Evolutionary conservation across 768 basidiomycete species (phyloP), one percentile per base, ranked within the genome.

Genomic region (Solioccasus polychromus): DNA sequence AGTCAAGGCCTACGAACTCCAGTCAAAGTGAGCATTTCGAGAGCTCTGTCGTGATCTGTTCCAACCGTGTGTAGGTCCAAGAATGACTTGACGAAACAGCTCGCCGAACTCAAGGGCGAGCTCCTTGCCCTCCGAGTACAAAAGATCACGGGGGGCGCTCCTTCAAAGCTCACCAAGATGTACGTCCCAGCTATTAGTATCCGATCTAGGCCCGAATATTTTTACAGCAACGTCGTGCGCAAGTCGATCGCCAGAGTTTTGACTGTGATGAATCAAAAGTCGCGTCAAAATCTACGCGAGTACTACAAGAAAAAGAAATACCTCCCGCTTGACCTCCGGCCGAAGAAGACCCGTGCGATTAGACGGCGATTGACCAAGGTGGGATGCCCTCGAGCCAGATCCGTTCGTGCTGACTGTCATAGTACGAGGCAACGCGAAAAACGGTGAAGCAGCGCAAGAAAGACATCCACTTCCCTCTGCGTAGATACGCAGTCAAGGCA

Each of bases 301-400:
- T 92, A 84, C 78, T 97, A 97, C 89, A 95, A 95, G 80, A 73
- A 77, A 70, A 95, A 95, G 83, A 94, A 91, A 67, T 90, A 89
- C 74, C 75, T 90, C 55, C 96, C 96, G 53, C 92, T 98, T 57
- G 96, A 99, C 78, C 87, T 99, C 66, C 90, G 96, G 56, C 70
- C 83, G 55, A 99, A 98, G 87, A 94, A 87, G 85, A 99, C 96
- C 52, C 88, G 96, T 59, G 96, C 96, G 32, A 97, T 99, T 78
- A 83, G 96, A 67, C 80, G 94, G 73, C 82, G 92, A 67, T 71
- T 99, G 73, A 92, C 92, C 58, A 85, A 86, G 76, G 92, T 91
- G 50, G 46, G 82, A 64, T 12, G 19, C 14, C 5, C 29, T 41
- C 51, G 22, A 54, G 34, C 48, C 40, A 35, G 5, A 8, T 15